Evolutionary conservation across 306 rosid species (phyloP).

Genomic region (Prinsepia uniflora): DNA sequence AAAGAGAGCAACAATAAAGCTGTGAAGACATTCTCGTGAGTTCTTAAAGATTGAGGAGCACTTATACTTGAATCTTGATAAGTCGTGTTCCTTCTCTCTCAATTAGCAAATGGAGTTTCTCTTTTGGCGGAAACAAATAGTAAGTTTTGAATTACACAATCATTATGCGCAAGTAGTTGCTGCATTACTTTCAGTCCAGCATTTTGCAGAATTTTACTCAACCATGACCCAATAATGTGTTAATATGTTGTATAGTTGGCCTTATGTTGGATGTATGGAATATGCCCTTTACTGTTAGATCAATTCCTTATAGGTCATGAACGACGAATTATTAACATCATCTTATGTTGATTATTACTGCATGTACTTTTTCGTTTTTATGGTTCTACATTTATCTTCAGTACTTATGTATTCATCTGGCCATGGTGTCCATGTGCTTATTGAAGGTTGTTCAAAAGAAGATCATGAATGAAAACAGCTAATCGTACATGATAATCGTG

Average conservation of each 20-base stretch:
- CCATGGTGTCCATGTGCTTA: slow-evolving; percentile 1
- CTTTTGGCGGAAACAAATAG: not conserved
- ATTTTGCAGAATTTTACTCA: not conserved
- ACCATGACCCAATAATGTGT: not conserved
- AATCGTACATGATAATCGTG: slow-evolving; percentile 79
- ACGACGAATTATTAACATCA: not conserved
- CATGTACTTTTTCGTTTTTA: not conserved
- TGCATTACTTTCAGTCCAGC: not conserved
- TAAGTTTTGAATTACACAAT: not conserved
- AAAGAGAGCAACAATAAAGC: too few relatives aligned
- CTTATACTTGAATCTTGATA: slow-evolving; percentile 18
- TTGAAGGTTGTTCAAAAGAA: slow-evolving; percentile 92
- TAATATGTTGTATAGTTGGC: not conserved
- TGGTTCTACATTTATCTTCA: slow-evolving; percentile 6
- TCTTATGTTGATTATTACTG: not conserved
- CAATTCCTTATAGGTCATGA: not conserved
- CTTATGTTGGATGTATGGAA: not conserved
- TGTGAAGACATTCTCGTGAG: too few relatives aligned
- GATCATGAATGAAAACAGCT: slow-evolving; percentile 70
- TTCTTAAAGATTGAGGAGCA: too few relatives aligned
- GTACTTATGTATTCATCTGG: not conserved
- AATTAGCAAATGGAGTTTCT: not conserved
- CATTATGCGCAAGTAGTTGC: not conserved
- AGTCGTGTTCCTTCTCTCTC: slow-evolving; percentile 36
- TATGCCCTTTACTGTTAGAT: not conserved